phyloP scores from a whole-genome alignment of 495 filamentous ascomycete genomes.

The Glonium stellatum region DNA sequence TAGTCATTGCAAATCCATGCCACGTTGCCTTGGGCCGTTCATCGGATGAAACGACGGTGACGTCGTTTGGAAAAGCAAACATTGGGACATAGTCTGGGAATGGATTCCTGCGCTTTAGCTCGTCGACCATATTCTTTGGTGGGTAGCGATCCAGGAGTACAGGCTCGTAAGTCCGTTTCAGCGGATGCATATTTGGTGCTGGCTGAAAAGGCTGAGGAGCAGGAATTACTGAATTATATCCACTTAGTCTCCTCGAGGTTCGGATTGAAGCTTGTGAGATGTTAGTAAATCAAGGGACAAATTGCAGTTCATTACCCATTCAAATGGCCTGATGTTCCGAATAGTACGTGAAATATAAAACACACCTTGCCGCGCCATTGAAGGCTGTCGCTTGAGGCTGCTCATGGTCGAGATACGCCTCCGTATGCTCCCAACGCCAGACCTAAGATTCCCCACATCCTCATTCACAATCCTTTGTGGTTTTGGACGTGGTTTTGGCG shows the following conservation, averaged over 20 bases:
- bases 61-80: slow-evolving; percentile 98
- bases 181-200: slow-evolving; percentile 88
- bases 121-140: slow-evolving; percentile 72
- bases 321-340: slow-evolving; percentile 9
- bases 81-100: slow-evolving; percentile 98
- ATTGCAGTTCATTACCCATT: slow-evolving; percentile 15
- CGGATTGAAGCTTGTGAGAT: slow-evolving; percentile 68
- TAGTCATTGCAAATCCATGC: slow-evolving; percentile 99
- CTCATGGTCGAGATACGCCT: slow-evolving; percentile 92
- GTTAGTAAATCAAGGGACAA: slow-evolving; percentile 32
- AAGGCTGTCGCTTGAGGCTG: slow-evolving; percentile 84
- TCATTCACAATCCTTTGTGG: slow-evolving; percentile 77
- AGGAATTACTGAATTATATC: slow-evolving; percentile 97
- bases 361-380: slow-evolving; percentile 69
- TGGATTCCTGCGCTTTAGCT: slow-evolving; percentile 68
- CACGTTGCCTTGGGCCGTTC: slow-evolving; percentile 89
- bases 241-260: slow-evolving; percentile 82
- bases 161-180: slow-evolving; percentile 89
- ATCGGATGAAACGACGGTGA: slow-evolving; percentile 91
- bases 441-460: slow-evolving; percentile 52
- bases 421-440: slow-evolving; percentile 66
- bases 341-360: slow-evolving; percentile 7
- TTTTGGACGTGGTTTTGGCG: slow-evolving; percentile 62
- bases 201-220: slow-evolving; percentile 82
- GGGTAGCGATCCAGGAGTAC: slow-evolving; percentile 92